Base-by-base conservation (phyloP, 768 basidiomycete genomes). In the Scleroderma citrinum region DNA sequence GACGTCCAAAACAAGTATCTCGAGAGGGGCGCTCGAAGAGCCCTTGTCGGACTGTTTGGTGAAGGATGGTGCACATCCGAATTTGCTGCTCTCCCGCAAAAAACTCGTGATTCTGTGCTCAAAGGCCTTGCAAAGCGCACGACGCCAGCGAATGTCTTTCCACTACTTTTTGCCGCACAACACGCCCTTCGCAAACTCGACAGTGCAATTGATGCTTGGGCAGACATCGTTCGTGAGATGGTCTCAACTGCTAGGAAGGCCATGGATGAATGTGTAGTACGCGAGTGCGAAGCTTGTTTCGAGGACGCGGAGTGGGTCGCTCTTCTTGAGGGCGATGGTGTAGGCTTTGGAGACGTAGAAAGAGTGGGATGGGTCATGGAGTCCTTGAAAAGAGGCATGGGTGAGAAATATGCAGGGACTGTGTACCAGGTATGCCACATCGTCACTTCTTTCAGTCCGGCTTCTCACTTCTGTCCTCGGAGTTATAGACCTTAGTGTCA, bases 51-150 rank as follows among this genome's bases (percentile, higher is more conserved):
- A 0, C 75, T 90, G 26, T 97, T 90, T 59, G 92, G 91, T 5
- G 87, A 91, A 54, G 86, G 87, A 2, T 96, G 93, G 94, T 85
- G 82, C 64, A 85, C 80, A 0, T 64, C 77, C 32, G 92, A 96
- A 47, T 88, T 97, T 57, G 87, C 87, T 0, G 65, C 69, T 0
- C 72, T 95, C 2, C 74, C 82, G 3, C 75, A 74, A 48, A 83
- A 83, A 54, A 73, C 81, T 17, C 77, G 86, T 34, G 82, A 87
- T 20, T 71, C 69, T 13, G 69, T 94, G 7, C 68, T 93, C n/a
- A 82, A 82, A 50, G 87, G 87, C 4, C 72, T 96, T 0, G 74
- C 74, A 16, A 85, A 83, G 49, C 73, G 81, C 6, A 84, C 88
- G 2, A 83, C 77, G 0, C 79, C 86, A 0, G 49, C 66, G 41